These are phyloP conservation scores for Thraustotheca clavata DNA, from an alignment of 352 stramenopile species.

Conservation along the genomic window DNA sequence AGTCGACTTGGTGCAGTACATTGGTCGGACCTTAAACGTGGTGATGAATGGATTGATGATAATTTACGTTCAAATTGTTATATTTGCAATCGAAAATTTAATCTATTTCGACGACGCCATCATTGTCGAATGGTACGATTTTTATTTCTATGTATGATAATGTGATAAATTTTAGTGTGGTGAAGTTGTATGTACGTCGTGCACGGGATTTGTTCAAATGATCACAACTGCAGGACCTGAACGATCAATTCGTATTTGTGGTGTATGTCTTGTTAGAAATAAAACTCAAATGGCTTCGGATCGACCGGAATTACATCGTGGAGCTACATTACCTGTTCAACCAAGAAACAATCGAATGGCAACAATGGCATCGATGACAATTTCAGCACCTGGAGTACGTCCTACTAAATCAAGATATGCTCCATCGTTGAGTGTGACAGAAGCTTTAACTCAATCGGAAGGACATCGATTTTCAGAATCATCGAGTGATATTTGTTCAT, in stretches of 20 bases:
- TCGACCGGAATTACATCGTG: neutral
- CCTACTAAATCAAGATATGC: too few relatives aligned
- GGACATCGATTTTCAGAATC: neutral
- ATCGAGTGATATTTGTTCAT: neutral
- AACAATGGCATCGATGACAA: neutral
- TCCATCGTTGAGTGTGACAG: too few relatives aligned
- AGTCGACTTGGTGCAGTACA: neutral
- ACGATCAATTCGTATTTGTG: constrained; percentile 52
- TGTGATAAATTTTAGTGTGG: constrained; percentile 35
- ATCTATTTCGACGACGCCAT: constrained; percentile 60
- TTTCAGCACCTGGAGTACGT: constrained; percentile 10
- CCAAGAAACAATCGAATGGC: too few relatives aligned
- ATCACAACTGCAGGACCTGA: constrained; percentile 39
- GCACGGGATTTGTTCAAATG: constrained; percentile 53
- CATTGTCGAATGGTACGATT: constrained; percentile 55
- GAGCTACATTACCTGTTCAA: neutral
- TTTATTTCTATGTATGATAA: neutral
- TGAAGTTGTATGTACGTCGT: constrained; percentile 68
- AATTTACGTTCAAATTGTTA: constrained; percentile 60
- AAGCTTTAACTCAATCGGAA: neutral
- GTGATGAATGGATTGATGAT: constrained; percentile 57
- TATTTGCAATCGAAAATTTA: constrained; percentile 72
- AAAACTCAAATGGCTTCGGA: neutral
- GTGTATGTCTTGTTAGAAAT: constrained; percentile 66
- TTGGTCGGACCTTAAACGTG: constrained; percentile 14